Evolutionary conservation across 176 grass and related monocot genomes (phyloP).

Genomic region (Oryza longistaminata): DNA sequence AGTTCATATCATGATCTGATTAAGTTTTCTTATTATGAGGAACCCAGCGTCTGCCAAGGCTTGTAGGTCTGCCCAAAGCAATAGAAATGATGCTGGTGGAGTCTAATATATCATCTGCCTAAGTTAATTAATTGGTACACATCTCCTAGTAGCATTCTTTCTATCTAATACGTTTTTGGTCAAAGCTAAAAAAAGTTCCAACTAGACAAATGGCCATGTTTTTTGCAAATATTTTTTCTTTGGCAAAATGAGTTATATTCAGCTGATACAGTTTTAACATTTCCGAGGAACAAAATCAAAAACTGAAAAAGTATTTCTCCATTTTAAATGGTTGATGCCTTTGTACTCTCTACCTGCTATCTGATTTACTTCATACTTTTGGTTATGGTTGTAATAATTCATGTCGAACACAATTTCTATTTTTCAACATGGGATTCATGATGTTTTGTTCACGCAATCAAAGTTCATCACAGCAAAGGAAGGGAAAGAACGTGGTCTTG

Average conservation of each 20-base stretch:
- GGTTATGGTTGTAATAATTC: not conserved
- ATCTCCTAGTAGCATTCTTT: not conserved
- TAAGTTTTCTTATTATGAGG: constrained; percentile 39
- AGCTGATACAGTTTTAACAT: not conserved
- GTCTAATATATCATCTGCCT: constrained; percentile 44
- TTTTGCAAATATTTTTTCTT: not conserved
- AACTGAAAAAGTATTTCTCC: not conserved
- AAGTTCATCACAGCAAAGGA: constrained; percentile 74
- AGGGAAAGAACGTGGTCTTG: constrained; percentile 78
- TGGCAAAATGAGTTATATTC: constrained; percentile 19
- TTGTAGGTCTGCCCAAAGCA: constrained; percentile 91
- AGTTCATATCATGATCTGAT: not conserved
- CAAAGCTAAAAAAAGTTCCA: constrained; percentile 3
- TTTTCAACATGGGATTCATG: constrained; percentile 5
- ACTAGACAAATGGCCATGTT: not conserved
- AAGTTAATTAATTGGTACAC: not conserved
- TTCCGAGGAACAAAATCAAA: constrained; percentile 4
- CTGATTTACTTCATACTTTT: not conserved
- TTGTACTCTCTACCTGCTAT: not conserved
- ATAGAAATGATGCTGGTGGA: constrained; percentile 97
- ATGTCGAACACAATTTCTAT: not conserved
- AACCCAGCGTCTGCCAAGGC: constrained; percentile 93
- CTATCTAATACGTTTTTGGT: not conserved
- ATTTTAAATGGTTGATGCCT: not conserved
- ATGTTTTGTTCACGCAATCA: constrained; percentile 52